A percentile compares a stretch with the other conserved stretches of the same genome.
phyloP scores from a whole-genome alignment of 1,284 basidiomycete species.

The Boletus mariae region DNA sequence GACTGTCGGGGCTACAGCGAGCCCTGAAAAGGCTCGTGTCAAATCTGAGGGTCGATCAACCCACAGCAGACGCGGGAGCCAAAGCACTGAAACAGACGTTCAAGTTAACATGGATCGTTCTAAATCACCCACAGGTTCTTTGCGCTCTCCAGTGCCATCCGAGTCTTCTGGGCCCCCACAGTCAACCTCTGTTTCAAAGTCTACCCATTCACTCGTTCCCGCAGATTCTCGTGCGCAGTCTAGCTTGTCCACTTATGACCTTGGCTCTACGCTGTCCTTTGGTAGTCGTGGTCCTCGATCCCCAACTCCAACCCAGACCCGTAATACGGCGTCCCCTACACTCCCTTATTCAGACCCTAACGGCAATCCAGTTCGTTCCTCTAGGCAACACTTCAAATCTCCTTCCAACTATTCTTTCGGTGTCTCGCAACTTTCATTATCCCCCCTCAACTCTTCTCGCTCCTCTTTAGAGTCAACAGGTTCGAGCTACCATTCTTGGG shows the following conservation, averaged over 20 bases:
- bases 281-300: slow-evolving; percentile 49
- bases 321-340: slow-evolving; percentile 52
- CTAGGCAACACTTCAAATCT: slow-evolving; percentile 48
- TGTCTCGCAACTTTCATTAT: slow-evolving; percentile 56
- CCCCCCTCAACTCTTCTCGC: slow-evolving; percentile 69
- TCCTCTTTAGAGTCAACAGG: slow-evolving; percentile 74
- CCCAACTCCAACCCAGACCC: slow-evolving; percentile 59
- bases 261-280: slow-evolving; percentile 45
- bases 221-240: slow-evolving; percentile 45
- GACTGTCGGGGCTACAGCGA: slow-evolving; percentile 37
- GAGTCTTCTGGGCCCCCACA: slow-evolving; percentile 46
- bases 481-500: slow-evolving; percentile 80
- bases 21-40: slow-evolving; percentile 29
- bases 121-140: slow-evolving; percentile 42
- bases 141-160: slow-evolving; percentile 55
- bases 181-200: slow-evolving; percentile 19
- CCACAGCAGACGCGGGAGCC: slow-evolving; percentile 60
- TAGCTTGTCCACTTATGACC: slow-evolving; percentile 50
- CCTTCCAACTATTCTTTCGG: slow-evolving; percentile 51
- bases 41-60: slow-evolving; percentile 36
- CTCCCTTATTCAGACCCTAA: slow-evolving; percentile 36
- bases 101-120: slow-evolving; percentile 38
- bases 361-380: slow-evolving; percentile 43
- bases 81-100: slow-evolving; percentile 47
- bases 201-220: slow-evolving; percentile 26